Conservation (phyloP, 2,329 filamentous ascomycete genomes). For the Penicillium sp. region DNA sequence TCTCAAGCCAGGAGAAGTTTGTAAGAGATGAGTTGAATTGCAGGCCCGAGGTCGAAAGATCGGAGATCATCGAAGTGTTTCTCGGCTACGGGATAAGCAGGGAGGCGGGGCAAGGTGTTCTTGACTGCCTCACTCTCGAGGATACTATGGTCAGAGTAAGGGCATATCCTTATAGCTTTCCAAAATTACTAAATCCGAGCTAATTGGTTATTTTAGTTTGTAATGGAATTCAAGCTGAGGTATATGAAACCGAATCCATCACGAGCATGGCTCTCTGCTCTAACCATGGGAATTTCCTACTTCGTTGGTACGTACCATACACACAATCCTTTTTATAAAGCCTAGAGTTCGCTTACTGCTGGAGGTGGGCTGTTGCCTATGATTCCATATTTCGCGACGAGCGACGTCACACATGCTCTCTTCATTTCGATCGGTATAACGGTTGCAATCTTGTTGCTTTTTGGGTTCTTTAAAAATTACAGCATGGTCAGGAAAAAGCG, state of each 20-base stretch:
- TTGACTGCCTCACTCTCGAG: slow-evolving; percentile 43
- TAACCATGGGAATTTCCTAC: slow-evolving; percentile 36
- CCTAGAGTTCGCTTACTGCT: background rate
- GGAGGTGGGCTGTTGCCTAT: slow-evolving; percentile 41
- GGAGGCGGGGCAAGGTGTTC: slow-evolving; percentile 45
- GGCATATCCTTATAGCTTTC: too few relatives aligned
- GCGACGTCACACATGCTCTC: slow-evolving; percentile 41
- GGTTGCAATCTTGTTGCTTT: slow-evolving; percentile 42
- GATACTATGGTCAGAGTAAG: too few relatives aligned
- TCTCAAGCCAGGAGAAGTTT: slow-evolving; percentile 47
- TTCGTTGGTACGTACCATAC: slow-evolving; percentile 24
- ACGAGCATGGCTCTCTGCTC: slow-evolving; percentile 48
- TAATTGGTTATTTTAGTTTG: slow-evolving; percentile 42
- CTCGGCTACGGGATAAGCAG: slow-evolving; percentile 51
- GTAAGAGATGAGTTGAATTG: slow-evolving; percentile 47
- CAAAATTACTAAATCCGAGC: background rate
- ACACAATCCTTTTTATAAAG: background rate
- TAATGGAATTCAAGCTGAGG: slow-evolving; percentile 59
- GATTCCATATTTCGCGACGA: slow-evolving; percentile 48
- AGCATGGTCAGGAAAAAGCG: slow-evolving; percentile 25
- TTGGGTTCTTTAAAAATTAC: slow-evolving; percentile 46
- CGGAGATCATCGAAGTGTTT: slow-evolving; percentile 47
- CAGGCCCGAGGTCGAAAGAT: slow-evolving; percentile 47
- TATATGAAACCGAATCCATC: slow-evolving; percentile 45
- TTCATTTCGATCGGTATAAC: slow-evolving; percentile 46